phyloP scores from a whole-genome alignment of 164 flowering plant species.

The Tetrastigma voinierianum region DNA sequence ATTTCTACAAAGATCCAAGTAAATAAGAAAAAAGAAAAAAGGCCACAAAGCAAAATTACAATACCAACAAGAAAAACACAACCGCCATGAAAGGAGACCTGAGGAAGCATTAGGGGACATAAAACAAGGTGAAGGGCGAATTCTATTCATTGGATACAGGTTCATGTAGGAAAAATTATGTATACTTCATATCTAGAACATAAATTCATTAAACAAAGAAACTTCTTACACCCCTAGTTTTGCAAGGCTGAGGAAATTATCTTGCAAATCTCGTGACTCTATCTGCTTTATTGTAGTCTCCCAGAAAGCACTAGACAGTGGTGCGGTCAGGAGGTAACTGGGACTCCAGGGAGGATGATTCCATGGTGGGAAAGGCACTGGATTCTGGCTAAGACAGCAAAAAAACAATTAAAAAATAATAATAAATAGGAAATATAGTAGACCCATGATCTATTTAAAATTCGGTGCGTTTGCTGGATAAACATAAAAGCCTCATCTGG shows the following conservation, averaged over 20 bases:
- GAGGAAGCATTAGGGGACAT: too few relatives aligned
- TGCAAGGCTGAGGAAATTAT: constrained; percentile 50
- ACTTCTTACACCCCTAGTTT: constrained; percentile 61
- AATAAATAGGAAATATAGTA: too few relatives aligned
- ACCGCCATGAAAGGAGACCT: too few relatives aligned
- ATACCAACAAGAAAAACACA: too few relatives aligned
- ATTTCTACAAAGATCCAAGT: background rate
- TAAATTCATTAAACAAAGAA: background rate
- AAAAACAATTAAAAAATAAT: too few relatives aligned
- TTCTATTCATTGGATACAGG: too few relatives aligned
- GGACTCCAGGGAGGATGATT: constrained; percentile 44
- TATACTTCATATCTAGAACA: background rate
- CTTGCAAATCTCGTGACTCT: constrained; percentile 45
- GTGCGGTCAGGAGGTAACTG: constrained; percentile 41
- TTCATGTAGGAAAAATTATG: too few relatives aligned
- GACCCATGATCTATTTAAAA: too few relatives aligned
- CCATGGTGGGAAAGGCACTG: constrained; percentile 19
- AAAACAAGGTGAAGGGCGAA: too few relatives aligned
- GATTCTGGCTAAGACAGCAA: constrained; percentile 20
- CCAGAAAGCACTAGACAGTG: constrained; percentile 57
- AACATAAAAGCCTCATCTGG: too few relatives aligned
- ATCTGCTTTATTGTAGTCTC: constrained; percentile 30
- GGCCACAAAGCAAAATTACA: too few relatives aligned
- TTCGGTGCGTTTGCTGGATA: too few relatives aligned
- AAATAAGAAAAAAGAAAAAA: background rate